A percentile compares a stretch with the other conserved stretches of the same genome.
These are phyloP conservation scores for Alternaria arbusti DNA, from an alignment of 2,329 filamentous ascomycete species.

Conservation along the genomic window DNA sequence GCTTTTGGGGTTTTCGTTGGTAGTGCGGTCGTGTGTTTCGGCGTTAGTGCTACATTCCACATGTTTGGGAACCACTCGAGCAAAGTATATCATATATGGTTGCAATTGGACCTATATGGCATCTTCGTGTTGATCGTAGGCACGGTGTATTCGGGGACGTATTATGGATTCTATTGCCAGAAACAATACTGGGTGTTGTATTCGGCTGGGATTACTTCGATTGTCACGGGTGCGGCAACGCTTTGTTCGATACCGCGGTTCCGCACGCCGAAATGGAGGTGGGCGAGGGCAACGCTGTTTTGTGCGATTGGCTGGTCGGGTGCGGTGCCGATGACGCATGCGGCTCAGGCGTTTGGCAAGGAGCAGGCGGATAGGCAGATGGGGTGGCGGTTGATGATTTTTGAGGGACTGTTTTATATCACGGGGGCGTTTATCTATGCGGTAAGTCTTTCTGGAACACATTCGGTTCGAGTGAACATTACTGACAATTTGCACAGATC, in stretches of 20 bases:
- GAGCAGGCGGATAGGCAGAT: constrained; percentile 11
- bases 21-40: constrained; percentile 1
- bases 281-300: constrained; percentile 7
- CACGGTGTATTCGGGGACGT: constrained; percentile 11
- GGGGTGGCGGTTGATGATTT: constrained; percentile 11
- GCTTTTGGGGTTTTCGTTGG: constrained; percentile 8
- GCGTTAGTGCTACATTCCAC: constrained; percentile 9
- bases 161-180: constrained; percentile 10
- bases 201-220: not conserved
- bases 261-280: constrained; percentile 8
- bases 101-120: constrained; percentile 4
- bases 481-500: not conserved
- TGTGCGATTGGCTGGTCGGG: constrained; percentile 12
- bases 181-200: constrained; percentile 6
- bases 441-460: not conserved
- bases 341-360: constrained; percentile 8
- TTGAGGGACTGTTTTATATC: constrained; percentile 5
- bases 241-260: constrained; percentile 7
- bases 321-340: constrained; percentile 11
- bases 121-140: constrained; percentile 9
- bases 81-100: constrained; percentile 7
- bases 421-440: constrained; percentile 9
- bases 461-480: no score
- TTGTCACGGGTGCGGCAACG: constrained; percentile 1
- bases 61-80: constrained; percentile 7